Evolutionary conservation across 805 yeast species (phyloP), one percentile per base, ranked within the genome.

Genomic region (Ogataea methanolica): DNA sequence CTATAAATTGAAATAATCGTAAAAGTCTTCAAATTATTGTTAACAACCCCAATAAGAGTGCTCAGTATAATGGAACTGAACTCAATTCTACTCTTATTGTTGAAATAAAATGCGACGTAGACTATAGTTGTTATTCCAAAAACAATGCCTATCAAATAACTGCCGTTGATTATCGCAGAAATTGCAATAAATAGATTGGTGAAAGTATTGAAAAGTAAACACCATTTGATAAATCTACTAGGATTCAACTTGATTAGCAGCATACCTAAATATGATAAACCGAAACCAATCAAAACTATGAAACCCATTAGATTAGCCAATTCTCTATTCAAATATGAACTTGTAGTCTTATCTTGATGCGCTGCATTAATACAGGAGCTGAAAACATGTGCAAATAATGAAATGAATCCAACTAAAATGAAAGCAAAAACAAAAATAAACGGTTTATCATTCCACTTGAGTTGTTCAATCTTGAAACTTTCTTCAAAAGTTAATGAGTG

Each of bases 81-180:
- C 12, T 59, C 55, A 12, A 65, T 52, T 38, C 62, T 56, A 6
- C 54, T 49, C 34, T 61, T 50, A 44, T 59, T 42, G 1, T 48
- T 43, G 52, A 51, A 59, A 33, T 53, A 52, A 9, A 56, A 51
- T 33, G 48, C 40, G 0, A 57, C 55, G 8, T 57, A 36, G 5
- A 57, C 6, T 5, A 50, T 47, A 0, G 64, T 52, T 33, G 56
- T 49, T 1, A 59, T 34, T 80, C 47, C 1, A 81, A 26, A 84
- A 29, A 7, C 79, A 50, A 87, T 72, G 2, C 89, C 96, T 0
- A 95, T 92, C 5, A 92, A 82, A 72, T 83, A 88, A 65, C 87
- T 85, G 33, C 73, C 70, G 54, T 76, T 73, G 1, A 75, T 82
- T 57, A 90, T 74, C 60, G 85, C 87, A 66, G 79, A 83, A 55